Percentiles rank a stretch among this genome's conserved stretches.
Evolutionary conservation across 495 filamentous ascomycete genomes (phyloP).

Genomic region (Aspergillus incahuasiensis): DNA sequence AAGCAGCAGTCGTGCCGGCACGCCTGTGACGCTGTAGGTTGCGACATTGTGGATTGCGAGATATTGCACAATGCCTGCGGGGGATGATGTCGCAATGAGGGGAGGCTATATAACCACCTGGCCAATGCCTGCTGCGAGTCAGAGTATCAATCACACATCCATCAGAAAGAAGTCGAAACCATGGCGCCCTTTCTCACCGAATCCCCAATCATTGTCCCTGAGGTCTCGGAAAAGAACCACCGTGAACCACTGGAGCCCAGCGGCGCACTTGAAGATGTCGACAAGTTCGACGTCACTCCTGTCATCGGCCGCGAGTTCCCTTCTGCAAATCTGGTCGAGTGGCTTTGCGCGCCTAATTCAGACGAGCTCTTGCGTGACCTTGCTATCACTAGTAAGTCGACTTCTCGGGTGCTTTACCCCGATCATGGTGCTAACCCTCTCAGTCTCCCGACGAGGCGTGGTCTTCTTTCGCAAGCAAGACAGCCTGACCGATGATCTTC

Average conservation of each 20-base stretch:
- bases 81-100: neutral
- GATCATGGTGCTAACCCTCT: too few species aligned
- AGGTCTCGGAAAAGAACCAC: slow-evolving; percentile 3
- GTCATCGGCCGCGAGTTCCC: slow-evolving; percentile 54
- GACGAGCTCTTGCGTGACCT: slow-evolving; percentile 2
- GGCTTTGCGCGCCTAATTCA: neutral
- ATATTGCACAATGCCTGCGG: slow-evolving; percentile 8
- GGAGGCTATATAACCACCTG: neutral
- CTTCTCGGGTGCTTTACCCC: too few species aligned
- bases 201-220: neutral
- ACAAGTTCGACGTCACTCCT: slow-evolving; percentile 22
- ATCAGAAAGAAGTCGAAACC: neutral
- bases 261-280: slow-evolving; percentile 35
- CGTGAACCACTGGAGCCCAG: slow-evolving; percentile 17
- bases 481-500: neutral
- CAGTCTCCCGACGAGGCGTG: slow-evolving; percentile 3
- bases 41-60: neutral
- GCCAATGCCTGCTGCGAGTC: too few species aligned
- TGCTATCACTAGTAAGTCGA: neutral
- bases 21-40: too few species aligned
- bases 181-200: slow-evolving; percentile 3
- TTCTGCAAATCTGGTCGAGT: neutral
- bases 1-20: too few species aligned
- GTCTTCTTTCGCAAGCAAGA: slow-evolving; percentile 7
- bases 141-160: too few species aligned